Evolutionary conservation across 2,329 filamentous ascomycete species (phyloP), one percentile per base, ranked within the genome.

Genomic region (Alternaria longipes): DNA sequence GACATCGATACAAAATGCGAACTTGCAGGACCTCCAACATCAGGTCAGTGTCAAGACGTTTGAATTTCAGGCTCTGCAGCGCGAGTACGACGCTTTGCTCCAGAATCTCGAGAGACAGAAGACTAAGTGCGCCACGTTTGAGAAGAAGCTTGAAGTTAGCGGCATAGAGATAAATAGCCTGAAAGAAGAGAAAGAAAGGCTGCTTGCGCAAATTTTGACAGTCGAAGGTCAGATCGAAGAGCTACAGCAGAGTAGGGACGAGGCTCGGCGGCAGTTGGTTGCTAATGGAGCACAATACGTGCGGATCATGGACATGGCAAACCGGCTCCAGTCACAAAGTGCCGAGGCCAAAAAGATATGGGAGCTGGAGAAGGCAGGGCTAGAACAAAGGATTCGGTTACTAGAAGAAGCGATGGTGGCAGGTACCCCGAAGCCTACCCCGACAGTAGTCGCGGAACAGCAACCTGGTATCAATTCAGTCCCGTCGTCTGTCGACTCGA

Each of bases 31-130:
- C 51, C 77, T 87, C 8, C 85, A 86, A 65, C 84, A 85, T 67
- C 83, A 86, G 68, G 79, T 86, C 38, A 84, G 82, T 16, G 76
- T 85, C 58, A 85, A 86, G 64, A 83, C 84, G 5, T 75, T 86
- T 18, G 81, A 82, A 12, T 78, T 85, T 22, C 82, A 84, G 61
- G 85, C 83, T 1, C 75, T 87, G 7, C 84, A 86, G 67, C 78
- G 79, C n/a, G 85, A 87, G 70, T 84, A 87, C 66, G 81, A 85
- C 54, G 80, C 79, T 46, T 77, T 87, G 4, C 78, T 86, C 4
- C 80, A 84, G 20, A 85, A 84, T 26, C 81, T 84, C 22, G 82
- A 84, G 32, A 79, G 82, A 5, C 83, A 84, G 61, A 81, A 84
- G 47, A 81, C 79, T 14, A 83, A 83, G 64, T 83, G 80, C 44